Conservation (phyloP, 345 rosid species). For the Brassica rapa region DNA sequence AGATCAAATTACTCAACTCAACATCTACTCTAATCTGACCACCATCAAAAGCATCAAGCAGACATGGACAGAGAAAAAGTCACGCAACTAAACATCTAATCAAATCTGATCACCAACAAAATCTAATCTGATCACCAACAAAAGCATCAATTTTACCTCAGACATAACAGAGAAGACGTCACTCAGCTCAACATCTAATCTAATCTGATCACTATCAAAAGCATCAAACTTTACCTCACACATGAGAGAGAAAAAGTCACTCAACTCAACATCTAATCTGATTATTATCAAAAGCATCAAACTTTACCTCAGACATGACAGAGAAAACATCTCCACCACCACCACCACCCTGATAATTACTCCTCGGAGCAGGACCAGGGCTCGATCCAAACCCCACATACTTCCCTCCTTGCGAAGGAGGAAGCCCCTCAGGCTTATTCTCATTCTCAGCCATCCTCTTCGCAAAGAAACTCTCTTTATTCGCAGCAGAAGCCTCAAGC, state of each 20-base stretch:
- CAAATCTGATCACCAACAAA: neutral
- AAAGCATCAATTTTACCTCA: conserved; percentile 54
- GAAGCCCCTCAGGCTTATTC: conserved; percentile 80
- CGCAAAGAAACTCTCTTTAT: conserved; percentile 77
- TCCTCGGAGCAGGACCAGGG: conserved; percentile 51
- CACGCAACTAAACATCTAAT: neutral
- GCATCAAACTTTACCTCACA: neutral
- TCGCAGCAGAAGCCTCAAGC: conserved; percentile 86
- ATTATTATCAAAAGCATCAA: neutral
- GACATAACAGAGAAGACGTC: conserved; percentile 59
- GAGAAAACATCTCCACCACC: conserved; percentile 43
- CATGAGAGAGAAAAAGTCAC: neutral
- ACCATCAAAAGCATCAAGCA: neutral
- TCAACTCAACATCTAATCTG: neutral
- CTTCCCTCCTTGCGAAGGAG: conserved; percentile 94
- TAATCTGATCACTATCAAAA: neutral
- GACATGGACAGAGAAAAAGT: too few relatives aligned
- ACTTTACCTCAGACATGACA: neutral
- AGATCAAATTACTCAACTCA: conserved; percentile 7
- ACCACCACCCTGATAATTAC: conserved; percentile 51
- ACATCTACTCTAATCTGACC: conserved; percentile 2
- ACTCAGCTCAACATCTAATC: neutral
- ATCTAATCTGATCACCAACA: neutral
- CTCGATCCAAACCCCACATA: conserved; percentile 95
- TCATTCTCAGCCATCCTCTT: conserved; percentile 75